Percentiles rank a stretch among this genome's conserved stretches.
Conservation (phyloP, 108 stramenopile species). For the Bacterosira constricta region DNA sequence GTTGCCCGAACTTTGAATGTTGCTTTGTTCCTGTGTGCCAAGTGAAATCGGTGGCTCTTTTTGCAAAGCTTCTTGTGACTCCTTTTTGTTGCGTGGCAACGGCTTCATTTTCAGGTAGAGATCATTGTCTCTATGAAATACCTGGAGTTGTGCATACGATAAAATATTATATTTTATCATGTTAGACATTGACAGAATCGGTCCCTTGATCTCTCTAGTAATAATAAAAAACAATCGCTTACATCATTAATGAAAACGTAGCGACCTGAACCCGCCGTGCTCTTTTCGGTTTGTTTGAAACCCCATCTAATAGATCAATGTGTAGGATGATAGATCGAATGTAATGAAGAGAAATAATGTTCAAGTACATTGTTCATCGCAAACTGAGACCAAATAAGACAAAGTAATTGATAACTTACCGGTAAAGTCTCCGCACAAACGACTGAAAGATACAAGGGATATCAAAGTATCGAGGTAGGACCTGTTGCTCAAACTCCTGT, state of each 20-base stretch:
- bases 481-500: neutral
- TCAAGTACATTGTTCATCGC: too few species aligned
- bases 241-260: neutral
- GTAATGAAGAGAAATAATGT: neutral
- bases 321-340: neutral
- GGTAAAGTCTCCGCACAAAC: neutral
- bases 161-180: neutral
- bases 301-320: neutral
- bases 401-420: neutral
- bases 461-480: neutral
- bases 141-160: neutral
- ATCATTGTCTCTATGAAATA: neutral
- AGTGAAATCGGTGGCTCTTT: neutral
- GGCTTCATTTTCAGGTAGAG: neutral
- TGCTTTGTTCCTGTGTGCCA: neutral
- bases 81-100: constrained; percentile 1
- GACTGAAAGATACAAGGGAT: constrained; percentile 1
- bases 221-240: neutral
- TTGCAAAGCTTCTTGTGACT: neutral
- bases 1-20: neutral
- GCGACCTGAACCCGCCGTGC: neutral
- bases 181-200: neutral
- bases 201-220: too few species aligned
- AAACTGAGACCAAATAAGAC: neutral
- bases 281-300: constrained; percentile 1